These are phyloP conservation scores for Sporisorium sorghi DNA, from an alignment of 1,284 basidiomycete genomes.

Conservation along the genomic window DNA sequence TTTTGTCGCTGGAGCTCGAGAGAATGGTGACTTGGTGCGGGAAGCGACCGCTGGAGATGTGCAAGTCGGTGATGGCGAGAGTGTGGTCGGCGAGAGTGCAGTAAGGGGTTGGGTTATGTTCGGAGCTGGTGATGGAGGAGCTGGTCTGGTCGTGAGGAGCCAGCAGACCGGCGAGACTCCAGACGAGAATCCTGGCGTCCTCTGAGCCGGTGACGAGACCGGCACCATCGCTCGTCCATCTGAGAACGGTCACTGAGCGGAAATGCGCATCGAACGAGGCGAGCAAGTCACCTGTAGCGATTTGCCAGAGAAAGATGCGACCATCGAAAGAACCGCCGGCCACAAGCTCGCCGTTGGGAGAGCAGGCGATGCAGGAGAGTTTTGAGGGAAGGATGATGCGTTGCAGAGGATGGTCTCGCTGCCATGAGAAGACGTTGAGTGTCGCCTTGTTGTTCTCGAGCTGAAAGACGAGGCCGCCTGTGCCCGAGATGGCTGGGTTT, in stretches of 20 bases:
- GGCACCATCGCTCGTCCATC: constrained; percentile 83
- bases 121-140: constrained; percentile 47
- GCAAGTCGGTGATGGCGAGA: constrained; percentile 84
- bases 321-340: constrained; percentile 89
- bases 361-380: constrained; percentile 81
- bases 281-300: constrained; percentile 87
- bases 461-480: constrained; percentile 81
- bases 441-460: constrained; percentile 83
- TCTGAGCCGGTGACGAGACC: constrained; percentile 87
- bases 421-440: constrained; percentile 83
- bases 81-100: constrained; percentile 90
- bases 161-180: constrained; percentile 84
- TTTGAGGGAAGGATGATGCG: constrained; percentile 92
- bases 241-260: constrained; percentile 82
- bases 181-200: constrained; percentile 87
- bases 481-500: constrained; percentile 75
- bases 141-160: constrained; percentile 58
- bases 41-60: constrained; percentile 82
- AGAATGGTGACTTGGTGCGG: constrained; percentile 79
- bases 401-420: constrained; percentile 76
- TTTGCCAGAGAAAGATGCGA: constrained; percentile 94
- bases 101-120: constrained; percentile 76
- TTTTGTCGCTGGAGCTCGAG: constrained; percentile 86
- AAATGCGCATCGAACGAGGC: constrained; percentile 95
- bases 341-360: constrained; percentile 79